Percentiles rank a stretch among this genome's conserved stretches.
Evolutionary conservation across 805 yeast species (phyloP).

Genomic region (Zygotorulaspora danielsina): DNA sequence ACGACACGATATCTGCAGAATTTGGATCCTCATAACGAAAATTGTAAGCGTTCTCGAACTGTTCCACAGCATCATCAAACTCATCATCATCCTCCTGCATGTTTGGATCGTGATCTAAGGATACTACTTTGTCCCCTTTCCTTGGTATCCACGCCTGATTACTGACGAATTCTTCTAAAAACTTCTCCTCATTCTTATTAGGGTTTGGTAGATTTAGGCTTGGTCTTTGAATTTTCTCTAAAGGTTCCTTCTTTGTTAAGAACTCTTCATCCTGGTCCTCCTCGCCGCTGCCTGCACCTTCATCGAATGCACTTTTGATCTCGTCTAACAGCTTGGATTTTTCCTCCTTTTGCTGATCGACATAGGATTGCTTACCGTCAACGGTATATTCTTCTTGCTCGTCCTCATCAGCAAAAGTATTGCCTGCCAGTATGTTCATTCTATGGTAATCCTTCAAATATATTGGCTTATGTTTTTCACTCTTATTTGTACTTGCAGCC

Average conservation of each 20-base stretch:
- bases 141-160: constrained; percentile 88
- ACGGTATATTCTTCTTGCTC: constrained; percentile 42
- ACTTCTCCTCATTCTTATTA: constrained; percentile 55
- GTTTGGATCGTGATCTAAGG: constrained; percentile 42
- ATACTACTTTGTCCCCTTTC: constrained; percentile 53
- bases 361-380: constrained; percentile 56
- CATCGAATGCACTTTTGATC: constrained; percentile 64
- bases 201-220: constrained; percentile 58
- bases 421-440: constrained; percentile 69
- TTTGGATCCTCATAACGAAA: constrained; percentile 92
- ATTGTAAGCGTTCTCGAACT: constrained; percentile 87
- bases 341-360: constrained; percentile 70
- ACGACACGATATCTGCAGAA: constrained; percentile 85
- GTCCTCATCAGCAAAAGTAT: constrained; percentile 50
- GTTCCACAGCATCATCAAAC: constrained; percentile 87
- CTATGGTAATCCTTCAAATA: constrained; percentile 92
- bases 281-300: constrained; percentile 42
- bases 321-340: constrained; percentile 68
- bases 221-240: constrained; percentile 29
- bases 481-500: constrained; percentile 31
- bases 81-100: constrained; percentile 71
- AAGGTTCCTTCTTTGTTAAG: constrained; percentile 51
- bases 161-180: constrained; percentile 66
- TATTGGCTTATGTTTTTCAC: constrained; percentile 61
- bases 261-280: constrained; percentile 47